Conservation (phyloP, 1,284 basidiomycete genomes). For the Heliocybe sulcata region DNA sequence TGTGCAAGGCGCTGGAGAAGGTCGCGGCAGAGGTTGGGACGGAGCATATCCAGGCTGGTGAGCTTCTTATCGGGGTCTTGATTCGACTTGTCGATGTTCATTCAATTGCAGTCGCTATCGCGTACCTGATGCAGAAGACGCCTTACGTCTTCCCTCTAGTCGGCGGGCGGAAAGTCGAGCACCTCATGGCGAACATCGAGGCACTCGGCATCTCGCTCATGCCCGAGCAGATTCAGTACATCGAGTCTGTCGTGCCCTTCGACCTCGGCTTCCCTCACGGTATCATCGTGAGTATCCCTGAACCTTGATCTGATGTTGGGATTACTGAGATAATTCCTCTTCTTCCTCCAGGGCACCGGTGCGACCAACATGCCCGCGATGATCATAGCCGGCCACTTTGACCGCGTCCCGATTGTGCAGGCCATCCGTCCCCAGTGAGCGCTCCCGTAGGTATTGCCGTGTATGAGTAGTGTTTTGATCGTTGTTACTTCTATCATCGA, state of each 20-base stretch:
- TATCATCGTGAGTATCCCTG: constrained; percentile 27
- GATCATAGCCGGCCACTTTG: constrained; percentile 17
- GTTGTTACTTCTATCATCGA: too few relatives aligned
- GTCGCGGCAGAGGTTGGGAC: constrained; percentile 35
- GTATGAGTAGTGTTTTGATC: too few relatives aligned
- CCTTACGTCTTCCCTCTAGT: constrained; percentile 43
- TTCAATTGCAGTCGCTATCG: constrained; percentile 31
- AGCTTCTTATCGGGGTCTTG: constrained; percentile 5
- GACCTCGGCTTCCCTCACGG: constrained; percentile 34
- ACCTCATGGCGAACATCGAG: constrained; percentile 39
- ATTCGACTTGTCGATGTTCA: background rate
- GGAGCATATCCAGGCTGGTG: constrained; percentile 29
- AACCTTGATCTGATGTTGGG: background rate
- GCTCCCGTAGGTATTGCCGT: too few relatives aligned
- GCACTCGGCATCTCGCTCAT: constrained; percentile 36
- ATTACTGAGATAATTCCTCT: background rate
- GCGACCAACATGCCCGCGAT: constrained; percentile 8
- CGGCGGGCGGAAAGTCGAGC: constrained; percentile 44
- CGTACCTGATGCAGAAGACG: constrained; percentile 41
- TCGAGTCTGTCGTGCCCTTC: constrained; percentile 34
- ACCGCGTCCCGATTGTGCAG: constrained; percentile 15
- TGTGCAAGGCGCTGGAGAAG: constrained; percentile 36
- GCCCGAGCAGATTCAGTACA: constrained; percentile 31
- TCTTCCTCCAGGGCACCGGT: constrained; percentile 22
- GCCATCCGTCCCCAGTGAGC: constrained; percentile 11